A percentile compares a stretch with the other conserved stretches of the same genome.
Conservation (phyloP, 495 filamentous ascomycete species). For the Penicillium arizonense region DNA sequence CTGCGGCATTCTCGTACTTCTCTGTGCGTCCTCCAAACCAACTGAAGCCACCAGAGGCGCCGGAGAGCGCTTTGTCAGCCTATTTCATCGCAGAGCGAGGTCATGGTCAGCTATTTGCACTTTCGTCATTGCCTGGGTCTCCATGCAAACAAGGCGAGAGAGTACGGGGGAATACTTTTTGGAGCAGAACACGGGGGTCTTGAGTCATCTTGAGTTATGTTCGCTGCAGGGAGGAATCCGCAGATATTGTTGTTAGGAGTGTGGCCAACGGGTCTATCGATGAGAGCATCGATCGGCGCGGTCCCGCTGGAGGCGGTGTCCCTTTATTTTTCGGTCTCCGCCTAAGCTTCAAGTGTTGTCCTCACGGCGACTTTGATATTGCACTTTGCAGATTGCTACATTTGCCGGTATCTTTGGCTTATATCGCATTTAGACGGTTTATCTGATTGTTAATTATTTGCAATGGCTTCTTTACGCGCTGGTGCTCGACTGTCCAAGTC, state of each 20-base stretch:
- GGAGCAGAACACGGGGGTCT: conserved; percentile 59
- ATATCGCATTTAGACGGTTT: background rate
- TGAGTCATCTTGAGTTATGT: conserved; percentile 31
- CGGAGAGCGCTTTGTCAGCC: conserved; percentile 74
- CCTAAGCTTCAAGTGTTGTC: conserved; percentile 4
- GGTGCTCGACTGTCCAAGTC: conserved; percentile 17
- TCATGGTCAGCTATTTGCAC: conserved; percentile 27
- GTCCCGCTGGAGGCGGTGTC: conserved; percentile 26
- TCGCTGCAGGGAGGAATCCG: conserved; percentile 5
- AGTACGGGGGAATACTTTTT: conserved; percentile 46
- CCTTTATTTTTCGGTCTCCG: conserved; percentile 8
- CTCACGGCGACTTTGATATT: background rate
- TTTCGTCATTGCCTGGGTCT: conserved; percentile 26
- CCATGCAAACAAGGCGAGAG: conserved; percentile 12
- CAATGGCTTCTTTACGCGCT: conserved; percentile 18
- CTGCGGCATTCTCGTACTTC: conserved; percentile 80
- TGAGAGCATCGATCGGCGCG: conserved; percentile 26
- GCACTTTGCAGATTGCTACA: background rate
- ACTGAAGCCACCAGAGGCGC: conserved; percentile 68
- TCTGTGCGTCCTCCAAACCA: conserved; percentile 79
- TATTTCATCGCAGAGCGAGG: conserved; percentile 31
- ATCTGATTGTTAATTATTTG: background rate
- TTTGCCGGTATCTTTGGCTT: background rate
- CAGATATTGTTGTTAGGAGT: conserved; percentile 5
- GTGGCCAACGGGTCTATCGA: conserved; percentile 13